Conservation (phyloP, 257 asterid genomes). For the Jasminum sambac region DNA sequence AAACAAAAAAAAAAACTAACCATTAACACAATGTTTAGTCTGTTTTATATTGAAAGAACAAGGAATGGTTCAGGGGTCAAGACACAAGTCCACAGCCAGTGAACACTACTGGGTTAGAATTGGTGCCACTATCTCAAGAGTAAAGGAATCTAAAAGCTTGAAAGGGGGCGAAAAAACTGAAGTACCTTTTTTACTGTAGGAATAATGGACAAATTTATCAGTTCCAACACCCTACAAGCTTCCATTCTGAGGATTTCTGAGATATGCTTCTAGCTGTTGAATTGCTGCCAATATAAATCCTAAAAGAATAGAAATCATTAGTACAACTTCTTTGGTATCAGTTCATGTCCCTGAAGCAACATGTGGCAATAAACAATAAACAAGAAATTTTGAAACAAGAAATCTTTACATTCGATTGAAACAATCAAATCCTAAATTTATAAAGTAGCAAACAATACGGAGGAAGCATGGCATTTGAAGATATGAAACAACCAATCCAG, state of each 20-base stretch:
- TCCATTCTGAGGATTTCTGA: constrained; percentile 55
- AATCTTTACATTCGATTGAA: no score
- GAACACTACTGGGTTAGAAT: background rate
- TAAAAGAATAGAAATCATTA: constrained; percentile 19
- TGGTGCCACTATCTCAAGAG: background rate
- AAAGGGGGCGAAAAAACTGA: background rate
- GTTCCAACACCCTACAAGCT: constrained; percentile 33
- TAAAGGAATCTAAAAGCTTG: background rate
- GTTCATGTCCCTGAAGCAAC: background rate
- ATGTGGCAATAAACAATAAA: no score
- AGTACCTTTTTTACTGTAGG: background rate
- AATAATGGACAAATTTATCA: background rate
- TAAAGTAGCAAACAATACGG: background rate
- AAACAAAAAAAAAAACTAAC: background rate
- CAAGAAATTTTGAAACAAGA: no score
- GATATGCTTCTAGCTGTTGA: constrained; percentile 44
- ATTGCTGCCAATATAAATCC: constrained; percentile 64
- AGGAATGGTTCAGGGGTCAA: background rate
- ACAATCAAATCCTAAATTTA: background rate
- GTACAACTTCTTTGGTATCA: background rate
- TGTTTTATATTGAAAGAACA: background rate
- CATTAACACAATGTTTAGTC: background rate
- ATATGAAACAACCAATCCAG: background rate
- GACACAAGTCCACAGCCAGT: background rate
- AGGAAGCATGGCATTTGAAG: background rate